Conservation (phyloP, 192 early-diverging fungal species). For the Umbelopsis ramanniana region DNA sequence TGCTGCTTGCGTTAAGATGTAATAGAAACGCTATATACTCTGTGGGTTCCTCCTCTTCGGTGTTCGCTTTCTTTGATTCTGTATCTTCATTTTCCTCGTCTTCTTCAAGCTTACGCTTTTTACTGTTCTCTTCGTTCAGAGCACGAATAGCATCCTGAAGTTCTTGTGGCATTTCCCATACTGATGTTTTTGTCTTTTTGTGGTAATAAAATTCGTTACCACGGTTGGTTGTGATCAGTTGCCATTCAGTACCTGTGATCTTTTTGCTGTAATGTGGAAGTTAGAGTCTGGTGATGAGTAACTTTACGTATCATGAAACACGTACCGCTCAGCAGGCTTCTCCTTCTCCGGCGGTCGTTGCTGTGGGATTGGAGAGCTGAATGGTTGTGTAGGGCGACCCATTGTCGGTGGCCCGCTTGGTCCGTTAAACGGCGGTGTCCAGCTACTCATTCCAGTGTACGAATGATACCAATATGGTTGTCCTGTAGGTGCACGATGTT, state of each 20-base stretch:
- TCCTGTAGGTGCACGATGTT: slow-evolving; percentile 64
- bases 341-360: background rate
- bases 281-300: background rate
- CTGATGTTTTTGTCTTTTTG: slow-evolving; percentile 64
- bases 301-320: background rate
- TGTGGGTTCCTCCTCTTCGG: slow-evolving; percentile 22
- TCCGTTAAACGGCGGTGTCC: slow-evolving; percentile 48
- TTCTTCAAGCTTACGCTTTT: slow-evolving; percentile 21
- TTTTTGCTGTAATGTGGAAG: slow-evolving; percentile 37
- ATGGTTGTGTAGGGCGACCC: slow-evolving; percentile 7
- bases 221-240: slow-evolving; percentile 68
- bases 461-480: slow-evolving; percentile 78
- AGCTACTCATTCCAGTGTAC: slow-evolving; percentile 68
- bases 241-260: slow-evolving; percentile 74
- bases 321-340: slow-evolving; percentile 12
- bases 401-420: slow-evolving; percentile 36
- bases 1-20: no score
- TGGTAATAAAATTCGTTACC: slow-evolving; percentile 83
- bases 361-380: background rate
- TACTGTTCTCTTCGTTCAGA: slow-evolving; percentile 25
- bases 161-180: slow-evolving; percentile 63
- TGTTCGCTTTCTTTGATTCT: no score
- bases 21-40: slow-evolving; percentile 8
- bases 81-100: no score
- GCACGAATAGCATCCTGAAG: slow-evolving; percentile 33